phyloP scores from a whole-genome alignment of 331 rosid species.

The Prunus yedoensis region DNA sequence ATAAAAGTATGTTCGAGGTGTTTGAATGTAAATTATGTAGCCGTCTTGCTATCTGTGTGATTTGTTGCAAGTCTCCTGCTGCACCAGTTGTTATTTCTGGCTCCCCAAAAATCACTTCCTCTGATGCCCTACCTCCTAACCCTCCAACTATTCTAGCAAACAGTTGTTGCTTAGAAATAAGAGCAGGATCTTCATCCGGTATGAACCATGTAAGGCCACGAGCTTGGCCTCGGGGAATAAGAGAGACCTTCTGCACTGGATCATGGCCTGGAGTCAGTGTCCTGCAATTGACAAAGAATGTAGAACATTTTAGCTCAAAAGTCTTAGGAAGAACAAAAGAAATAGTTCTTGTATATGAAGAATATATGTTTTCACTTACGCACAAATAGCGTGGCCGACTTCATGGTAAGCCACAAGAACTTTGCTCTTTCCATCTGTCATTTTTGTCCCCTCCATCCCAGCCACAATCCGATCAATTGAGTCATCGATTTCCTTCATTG shows the following conservation, averaged over 20 bases:
- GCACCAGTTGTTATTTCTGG: conserved; percentile 77
- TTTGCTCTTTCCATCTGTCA: conserved; percentile 78
- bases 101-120: conserved; percentile 74
- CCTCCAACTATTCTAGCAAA: conserved; percentile 82
- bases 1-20: neutral
- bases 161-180: conserved; percentile 60
- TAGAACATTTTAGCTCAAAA: neutral
- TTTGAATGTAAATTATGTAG: conserved; percentile 11
- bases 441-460: conserved; percentile 83
- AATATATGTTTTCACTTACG: conserved; percentile 49
- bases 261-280: conserved; percentile 69
- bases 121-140: conserved; percentile 77
- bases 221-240: conserved; percentile 74
- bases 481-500: conserved; percentile 60
- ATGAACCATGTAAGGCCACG: conserved; percentile 73
- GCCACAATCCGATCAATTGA: conserved; percentile 78
- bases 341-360: neutral
- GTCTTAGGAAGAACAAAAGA: neutral
- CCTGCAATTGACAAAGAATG: conserved; percentile 33
- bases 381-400: conserved; percentile 81
- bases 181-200: conserved; percentile 65
- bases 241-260: conserved; percentile 71
- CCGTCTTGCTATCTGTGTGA: conserved; percentile 71
- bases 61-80: conserved; percentile 76
- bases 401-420: conserved; percentile 80